A percentile compares a stretch with the other conserved stretches of the same genome.
These are phyloP conservation scores for Tetracladium maxilliforme DNA, from an alignment of 2,329 filamentous ascomycete species.

Conservation along the genomic window DNA sequence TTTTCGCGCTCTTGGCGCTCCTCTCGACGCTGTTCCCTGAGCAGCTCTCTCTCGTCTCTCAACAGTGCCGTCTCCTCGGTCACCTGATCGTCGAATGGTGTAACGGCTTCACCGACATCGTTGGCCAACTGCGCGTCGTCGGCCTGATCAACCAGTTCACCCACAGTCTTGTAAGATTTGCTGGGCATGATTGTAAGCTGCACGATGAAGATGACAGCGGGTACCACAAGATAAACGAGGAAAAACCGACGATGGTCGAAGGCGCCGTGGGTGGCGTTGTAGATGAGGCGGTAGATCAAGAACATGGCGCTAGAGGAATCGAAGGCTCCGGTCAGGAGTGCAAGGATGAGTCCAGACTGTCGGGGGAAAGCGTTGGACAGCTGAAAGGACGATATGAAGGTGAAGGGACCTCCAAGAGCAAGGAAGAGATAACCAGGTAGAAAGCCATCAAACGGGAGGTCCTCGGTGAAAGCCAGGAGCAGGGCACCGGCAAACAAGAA, in stretches of 20 bases:
- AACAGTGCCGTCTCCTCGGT: slow-evolving; percentile 26
- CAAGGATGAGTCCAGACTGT: slow-evolving; percentile 65
- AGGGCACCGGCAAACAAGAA: slow-evolving; percentile 57
- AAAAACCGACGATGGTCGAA: slow-evolving; percentile 60
- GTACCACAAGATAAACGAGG: slow-evolving; percentile 55
- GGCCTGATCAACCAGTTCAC: slow-evolving; percentile 64
- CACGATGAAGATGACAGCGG: slow-evolving; percentile 45
- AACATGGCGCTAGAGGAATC: slow-evolving; percentile 72
- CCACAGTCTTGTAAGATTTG: slow-evolving; percentile 71
- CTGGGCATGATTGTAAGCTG: slow-evolving; percentile 61
- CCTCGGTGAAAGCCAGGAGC: slow-evolving; percentile 53
- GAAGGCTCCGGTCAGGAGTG: slow-evolving; percentile 68
- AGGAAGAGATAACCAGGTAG: slow-evolving; percentile 62
- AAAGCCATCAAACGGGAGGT: slow-evolving; percentile 59
- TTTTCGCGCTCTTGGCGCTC: slow-evolving; percentile 27
- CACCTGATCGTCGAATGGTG: slow-evolving; percentile 38
- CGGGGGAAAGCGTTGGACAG: slow-evolving; percentile 72
- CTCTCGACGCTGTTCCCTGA: slow-evolving; percentile 31
- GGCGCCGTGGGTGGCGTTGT: slow-evolving; percentile 36
- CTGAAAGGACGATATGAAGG: slow-evolving; percentile 74
- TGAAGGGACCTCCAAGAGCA: slow-evolving; percentile 65
- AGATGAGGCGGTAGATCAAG: slow-evolving; percentile 57
- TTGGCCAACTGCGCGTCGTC: slow-evolving; percentile 31
- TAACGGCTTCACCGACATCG: slow-evolving; percentile 16
- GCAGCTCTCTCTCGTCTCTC: slow-evolving; percentile 24